Evolutionary conservation across 371 early-diverging fungal species (phyloP).

Genomic region (Zychaea mexicana): DNA sequence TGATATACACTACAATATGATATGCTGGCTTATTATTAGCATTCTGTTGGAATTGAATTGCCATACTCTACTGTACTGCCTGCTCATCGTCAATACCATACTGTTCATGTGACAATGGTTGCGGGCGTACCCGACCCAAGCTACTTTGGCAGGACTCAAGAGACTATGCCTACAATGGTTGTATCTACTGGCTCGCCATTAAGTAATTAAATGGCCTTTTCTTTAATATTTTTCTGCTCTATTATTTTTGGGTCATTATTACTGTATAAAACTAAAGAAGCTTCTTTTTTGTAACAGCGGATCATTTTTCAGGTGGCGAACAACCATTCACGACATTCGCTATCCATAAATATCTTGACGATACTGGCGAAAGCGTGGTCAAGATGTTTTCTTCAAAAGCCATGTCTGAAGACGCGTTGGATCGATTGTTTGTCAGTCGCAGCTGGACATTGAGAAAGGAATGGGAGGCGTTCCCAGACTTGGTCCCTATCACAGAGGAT

Average conservation of each 20-base stretch:
- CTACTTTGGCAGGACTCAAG: slow-evolving; percentile 48
- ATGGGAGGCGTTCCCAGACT: slow-evolving; percentile 72
- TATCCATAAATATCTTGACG: slow-evolving; percentile 36
- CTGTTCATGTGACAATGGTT: slow-evolving; percentile 68
- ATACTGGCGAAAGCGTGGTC: slow-evolving; percentile 53
- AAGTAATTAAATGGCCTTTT: slow-evolving; percentile 12
- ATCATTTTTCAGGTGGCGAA: slow-evolving; percentile 27
- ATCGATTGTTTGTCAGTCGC: slow-evolving; percentile 44
- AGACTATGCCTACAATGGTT: slow-evolving; percentile 53
- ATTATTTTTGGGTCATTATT: background rate
- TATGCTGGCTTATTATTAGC: background rate
- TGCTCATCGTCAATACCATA: slow-evolving; percentile 44
- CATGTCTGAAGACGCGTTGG: slow-evolving; percentile 42
- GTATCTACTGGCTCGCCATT: slow-evolving; percentile 52
- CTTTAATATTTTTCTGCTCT: background rate
- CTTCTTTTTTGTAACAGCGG: slow-evolving; percentile 14
- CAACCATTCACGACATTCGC: slow-evolving; percentile 56
- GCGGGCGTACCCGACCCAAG: slow-evolving; percentile 56
- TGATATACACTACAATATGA: background rate
- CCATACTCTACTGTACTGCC: slow-evolving; percentile 17
- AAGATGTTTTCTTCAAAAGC: slow-evolving; percentile 59
- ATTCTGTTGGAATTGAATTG: slow-evolving; percentile 18
- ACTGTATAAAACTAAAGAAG: too few relatives aligned
- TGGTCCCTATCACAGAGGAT: slow-evolving; percentile 38
- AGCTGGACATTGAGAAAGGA: slow-evolving; percentile 59